phyloP scores from a whole-genome alignment of 306 rosid genomes.

The Hippophae gyantsensis region DNA sequence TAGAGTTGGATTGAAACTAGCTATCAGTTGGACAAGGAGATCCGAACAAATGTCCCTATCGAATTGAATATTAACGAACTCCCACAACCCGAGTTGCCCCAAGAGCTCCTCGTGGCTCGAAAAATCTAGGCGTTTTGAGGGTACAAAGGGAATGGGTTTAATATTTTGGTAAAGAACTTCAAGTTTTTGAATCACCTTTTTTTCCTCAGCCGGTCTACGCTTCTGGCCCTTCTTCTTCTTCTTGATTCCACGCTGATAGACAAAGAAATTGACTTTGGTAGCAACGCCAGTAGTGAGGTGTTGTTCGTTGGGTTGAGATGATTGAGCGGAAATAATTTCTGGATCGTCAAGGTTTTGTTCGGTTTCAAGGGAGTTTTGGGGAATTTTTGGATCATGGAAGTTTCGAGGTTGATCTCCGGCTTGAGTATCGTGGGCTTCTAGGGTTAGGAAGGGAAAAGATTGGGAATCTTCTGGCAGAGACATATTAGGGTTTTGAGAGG shows the following conservation, averaged over 20 bases:
- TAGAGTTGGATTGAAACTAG: slow-evolving; percentile 17
- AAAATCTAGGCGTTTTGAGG: slow-evolving; percentile 52
- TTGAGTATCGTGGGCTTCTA: slow-evolving; percentile 2
- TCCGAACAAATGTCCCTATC: slow-evolving; percentile 43
- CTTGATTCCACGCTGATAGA: no score
- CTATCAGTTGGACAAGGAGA: slow-evolving; percentile 56
- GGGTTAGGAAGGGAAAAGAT: slow-evolving; percentile 15
- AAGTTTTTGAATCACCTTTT: slow-evolving; percentile 39
- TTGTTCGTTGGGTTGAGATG: slow-evolving; percentile 27
- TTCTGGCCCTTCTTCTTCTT: slow-evolving; percentile 12
- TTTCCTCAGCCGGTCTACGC: slow-evolving; percentile 29
- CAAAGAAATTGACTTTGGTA: no score
- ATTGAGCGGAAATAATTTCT: slow-evolving; percentile 20
- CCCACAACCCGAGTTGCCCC: slow-evolving; percentile 71
- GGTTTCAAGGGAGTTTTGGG: background rate
- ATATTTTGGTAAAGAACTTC: slow-evolving; percentile 41
- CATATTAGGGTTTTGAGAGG: slow-evolving; percentile 3
- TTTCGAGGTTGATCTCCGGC: background rate
- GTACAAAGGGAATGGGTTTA: slow-evolving; percentile 63
- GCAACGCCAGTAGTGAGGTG: background rate
- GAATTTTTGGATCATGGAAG: slow-evolving; percentile 2
- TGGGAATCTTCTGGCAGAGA: slow-evolving; percentile 4
- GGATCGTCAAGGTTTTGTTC: slow-evolving; percentile 15
- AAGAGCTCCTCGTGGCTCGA: slow-evolving; percentile 45
- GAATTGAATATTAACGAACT: slow-evolving; percentile 59